phyloP scores from a whole-genome alignment of 1,139 yeast genomes.

The Taphrina pruni region DNA sequence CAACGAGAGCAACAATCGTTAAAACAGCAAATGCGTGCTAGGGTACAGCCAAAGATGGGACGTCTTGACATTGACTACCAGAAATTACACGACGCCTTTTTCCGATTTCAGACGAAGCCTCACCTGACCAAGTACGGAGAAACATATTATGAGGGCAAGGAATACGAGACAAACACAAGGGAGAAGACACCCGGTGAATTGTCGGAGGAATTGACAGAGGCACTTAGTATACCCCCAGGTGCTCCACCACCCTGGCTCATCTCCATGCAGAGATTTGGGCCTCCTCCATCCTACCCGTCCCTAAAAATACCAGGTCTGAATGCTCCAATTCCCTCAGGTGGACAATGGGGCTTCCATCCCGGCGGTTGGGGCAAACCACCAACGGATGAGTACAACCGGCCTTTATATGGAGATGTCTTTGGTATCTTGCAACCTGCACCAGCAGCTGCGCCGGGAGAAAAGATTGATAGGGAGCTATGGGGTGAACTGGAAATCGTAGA shows the following conservation, averaged over 20 bases:
- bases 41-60: conserved; percentile 91
- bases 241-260: conserved; percentile 83
- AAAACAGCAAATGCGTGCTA: conserved; percentile 77
- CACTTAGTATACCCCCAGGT: conserved; percentile 71
- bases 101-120: conserved; percentile 79
- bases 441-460: conserved; percentile 53
- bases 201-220: conserved; percentile 64
- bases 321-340: conserved; percentile 54
- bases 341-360: conserved; percentile 54
- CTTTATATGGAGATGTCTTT: conserved; percentile 53
- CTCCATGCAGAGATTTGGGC: conserved; percentile 73
- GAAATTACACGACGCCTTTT: conserved; percentile 83
- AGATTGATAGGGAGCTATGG: conserved; percentile 51
- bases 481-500: conserved; percentile 51
- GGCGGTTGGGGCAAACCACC: conserved; percentile 57
- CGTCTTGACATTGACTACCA: conserved; percentile 84
- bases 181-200: conserved; percentile 71
- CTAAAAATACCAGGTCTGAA: conserved; percentile 65
- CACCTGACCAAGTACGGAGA: conserved; percentile 73
- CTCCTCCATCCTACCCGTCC: conserved; percentile 82
- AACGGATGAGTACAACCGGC: conserved; percentile 50
- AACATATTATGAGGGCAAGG: conserved; percentile 78
- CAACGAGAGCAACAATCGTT: conserved; percentile 62
- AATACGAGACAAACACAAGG: conserved; percentile 57
- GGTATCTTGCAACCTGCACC: conserved; percentile 56